Evolutionary conservation across 176 grass and related monocot species (phyloP).

Genomic region (Avena sativa): DNA sequence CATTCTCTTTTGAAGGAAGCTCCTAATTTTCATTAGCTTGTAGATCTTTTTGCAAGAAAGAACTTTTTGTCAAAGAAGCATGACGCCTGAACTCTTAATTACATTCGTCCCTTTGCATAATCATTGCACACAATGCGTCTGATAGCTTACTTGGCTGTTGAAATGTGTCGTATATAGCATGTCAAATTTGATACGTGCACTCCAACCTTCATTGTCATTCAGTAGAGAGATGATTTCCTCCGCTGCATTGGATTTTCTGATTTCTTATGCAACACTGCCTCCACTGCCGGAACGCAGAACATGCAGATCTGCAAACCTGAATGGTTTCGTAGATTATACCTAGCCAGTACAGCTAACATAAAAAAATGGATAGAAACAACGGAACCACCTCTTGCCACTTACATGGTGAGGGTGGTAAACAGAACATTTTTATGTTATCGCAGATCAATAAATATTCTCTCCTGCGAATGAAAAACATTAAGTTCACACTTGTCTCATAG

Average conservation of each 20-base stretch:
- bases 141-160: neutral
- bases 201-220: neutral
- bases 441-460: neutral
- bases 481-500: constrained; percentile 12
- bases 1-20: constrained; percentile 22
- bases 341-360: neutral
- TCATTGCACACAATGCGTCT: neutral
- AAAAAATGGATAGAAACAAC: neutral
- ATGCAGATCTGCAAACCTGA: neutral
- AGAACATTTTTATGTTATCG: neutral
- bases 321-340: constrained; percentile 21
- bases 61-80: neutral
- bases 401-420: neutral
- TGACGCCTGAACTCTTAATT: constrained; percentile 8
- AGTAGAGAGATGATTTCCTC: constrained; percentile 1
- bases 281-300: neutral
- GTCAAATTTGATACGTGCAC: constrained; percentile 5
- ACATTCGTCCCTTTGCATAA: constrained; percentile 5
- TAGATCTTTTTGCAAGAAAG: neutral
- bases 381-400: neutral
- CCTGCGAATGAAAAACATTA: constrained; percentile 13
- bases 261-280: neutral
- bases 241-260: neutral
- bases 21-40: neutral
- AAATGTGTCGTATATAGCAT: constrained; percentile 26